Base-by-base conservation (phyloP, 176 grass and related monocot genomes). In the Rhynchospora pubera region DNA sequence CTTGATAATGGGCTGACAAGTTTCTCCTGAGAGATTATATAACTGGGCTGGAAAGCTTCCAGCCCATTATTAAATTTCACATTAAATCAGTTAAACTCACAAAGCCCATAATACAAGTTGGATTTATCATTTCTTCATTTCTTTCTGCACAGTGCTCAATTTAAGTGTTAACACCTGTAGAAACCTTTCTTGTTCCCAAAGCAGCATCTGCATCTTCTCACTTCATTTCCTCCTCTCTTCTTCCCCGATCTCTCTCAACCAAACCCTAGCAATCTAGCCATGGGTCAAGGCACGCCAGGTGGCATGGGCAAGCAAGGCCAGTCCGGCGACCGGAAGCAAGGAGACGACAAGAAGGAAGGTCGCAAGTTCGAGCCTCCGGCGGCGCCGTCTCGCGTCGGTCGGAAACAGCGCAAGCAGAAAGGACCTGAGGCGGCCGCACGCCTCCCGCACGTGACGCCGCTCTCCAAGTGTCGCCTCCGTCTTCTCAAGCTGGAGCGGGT, bases 401-500 rank as follows among this genome's bases (percentile, higher is more conserved):
- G 93, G 50, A 95, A 92, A 63, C 93, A 95, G 88, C 86, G 93
- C 34, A 85, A 88, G 82, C 90, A 95, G 78, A 95, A 90, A 84
- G 93, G 93, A 5, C 84, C 93, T 13, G 93, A 95, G 82, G 93
- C 93, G 7, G 93, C 93, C 0, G 90, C 93, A 6, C 90, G 93
- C 3, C 90, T 95, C 2, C 93, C 93, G 24, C 65, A 78, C 82
- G 93, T 95, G 6, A 91, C 93, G 24, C 93, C 93, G 11, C 86
- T 95, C 57, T 95, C 93, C 56, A 95, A 95, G 78, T 95, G 93
- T 58, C 93, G 93, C 6, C 93, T 95, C 65, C 90, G 93, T 7
- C 90, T 95, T 47, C 90, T 95, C 72, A 95, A 95, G 82, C 90
- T 95, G 28, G 93, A 95, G 78, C 90, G 93, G n/a, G 89, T 95